These are phyloP conservation scores for Calophaca sinica DNA, from an alignment of 306 rosid species.

Conservation along the genomic window DNA sequence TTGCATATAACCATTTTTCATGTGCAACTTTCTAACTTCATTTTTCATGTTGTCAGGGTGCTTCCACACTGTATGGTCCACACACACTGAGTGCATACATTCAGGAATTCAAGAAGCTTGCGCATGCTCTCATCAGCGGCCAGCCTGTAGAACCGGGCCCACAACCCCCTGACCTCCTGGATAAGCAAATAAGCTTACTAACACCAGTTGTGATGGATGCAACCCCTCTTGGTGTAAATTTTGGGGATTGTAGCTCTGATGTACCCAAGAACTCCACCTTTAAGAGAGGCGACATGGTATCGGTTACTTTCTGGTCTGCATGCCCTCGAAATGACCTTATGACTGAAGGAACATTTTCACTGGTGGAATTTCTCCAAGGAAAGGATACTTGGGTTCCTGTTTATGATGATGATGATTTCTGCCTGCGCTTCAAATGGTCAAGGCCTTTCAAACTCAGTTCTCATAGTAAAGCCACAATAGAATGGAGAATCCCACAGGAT, in stretches of 20 bases:
- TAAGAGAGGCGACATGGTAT: slow-evolving; percentile 69
- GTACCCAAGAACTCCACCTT: slow-evolving; percentile 77
- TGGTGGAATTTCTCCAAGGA: slow-evolving; percentile 75
- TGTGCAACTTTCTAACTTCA: slow-evolving; percentile 19
- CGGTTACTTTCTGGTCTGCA: slow-evolving; percentile 81
- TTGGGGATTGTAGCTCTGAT: slow-evolving; percentile 75
- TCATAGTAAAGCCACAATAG: slow-evolving; percentile 69
- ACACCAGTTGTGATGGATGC: slow-evolving; percentile 80
- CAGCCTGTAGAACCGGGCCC: slow-evolving; percentile 70
- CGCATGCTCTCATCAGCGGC: slow-evolving; percentile 61
- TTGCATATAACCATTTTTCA: not conserved
- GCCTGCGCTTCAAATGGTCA: slow-evolving; percentile 89
- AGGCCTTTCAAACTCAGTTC: slow-evolving; percentile 75
- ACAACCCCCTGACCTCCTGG: slow-evolving; percentile 86
- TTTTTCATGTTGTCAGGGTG: slow-evolving; percentile 66
- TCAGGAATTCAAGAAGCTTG: slow-evolving; percentile 93
- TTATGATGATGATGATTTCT: slow-evolving; percentile 92
- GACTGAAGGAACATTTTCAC: slow-evolving; percentile 95
- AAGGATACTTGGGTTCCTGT: slow-evolving; percentile 79
- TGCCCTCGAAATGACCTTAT: slow-evolving; percentile 93
- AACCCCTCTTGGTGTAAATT: slow-evolving; percentile 65
- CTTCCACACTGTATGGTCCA: slow-evolving; percentile 93
- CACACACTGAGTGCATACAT: slow-evolving; percentile 89
- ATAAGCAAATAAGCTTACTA: slow-evolving; percentile 77
- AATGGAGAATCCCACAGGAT: slow-evolving; percentile 82